Base-by-base conservation (phyloP, 352 stramenopile genomes). In the Globisporangium takayamanum region DNA sequence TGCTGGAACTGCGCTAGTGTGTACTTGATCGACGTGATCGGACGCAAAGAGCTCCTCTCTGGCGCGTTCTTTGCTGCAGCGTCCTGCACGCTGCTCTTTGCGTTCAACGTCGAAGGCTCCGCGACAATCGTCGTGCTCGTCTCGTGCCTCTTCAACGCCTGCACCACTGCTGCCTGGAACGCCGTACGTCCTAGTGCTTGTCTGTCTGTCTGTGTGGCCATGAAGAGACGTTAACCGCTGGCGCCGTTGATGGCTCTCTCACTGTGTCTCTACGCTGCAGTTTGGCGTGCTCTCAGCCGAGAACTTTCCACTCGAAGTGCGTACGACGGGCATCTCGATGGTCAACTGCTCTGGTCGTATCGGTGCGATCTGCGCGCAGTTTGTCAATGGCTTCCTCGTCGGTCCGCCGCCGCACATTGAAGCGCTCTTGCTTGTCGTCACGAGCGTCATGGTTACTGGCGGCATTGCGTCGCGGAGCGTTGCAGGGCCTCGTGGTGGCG, bases 81-180 rank as follows among this genome's bases (percentile, higher is more conserved):
- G 12, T 62, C 69, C 10, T 87, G 75, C 41, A 75, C 86, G 15
- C 42, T 95, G 45, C 61, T 94, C 28, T 96, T 97, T 63, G 86
- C 88, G 4, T 82, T 95, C 48, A 76, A 89, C 8, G 66, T 73
- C 26, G 77, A 85, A 55, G 77, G 80, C 22, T 88, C 76, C 0
- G 72, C 74, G 52, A 80, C 78, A 10, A 60, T 80, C 22, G 87
- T 97, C 64, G 90, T 98, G 10, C 16, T 89, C 7, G 80, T 88
- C 20, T 94, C 89, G 5, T 97, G 88, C 66, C 63, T 91, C 14
- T 97, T 97, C 70, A 96, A 97, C 68, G 88, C 87, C 25, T 96
- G 91, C 60, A 92, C 79, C 0, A 95, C 92, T 12, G 74, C 81
- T 18, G 82, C 83, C 0, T 98, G 92, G 92, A 98, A 97, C 66